Percentiles rank a stretch among this genome's conserved stretches.
Evolutionary conservation across 169 alveolate genomes (phyloP).

Genomic region (Cryptosporidium ubiquitum): DNA sequence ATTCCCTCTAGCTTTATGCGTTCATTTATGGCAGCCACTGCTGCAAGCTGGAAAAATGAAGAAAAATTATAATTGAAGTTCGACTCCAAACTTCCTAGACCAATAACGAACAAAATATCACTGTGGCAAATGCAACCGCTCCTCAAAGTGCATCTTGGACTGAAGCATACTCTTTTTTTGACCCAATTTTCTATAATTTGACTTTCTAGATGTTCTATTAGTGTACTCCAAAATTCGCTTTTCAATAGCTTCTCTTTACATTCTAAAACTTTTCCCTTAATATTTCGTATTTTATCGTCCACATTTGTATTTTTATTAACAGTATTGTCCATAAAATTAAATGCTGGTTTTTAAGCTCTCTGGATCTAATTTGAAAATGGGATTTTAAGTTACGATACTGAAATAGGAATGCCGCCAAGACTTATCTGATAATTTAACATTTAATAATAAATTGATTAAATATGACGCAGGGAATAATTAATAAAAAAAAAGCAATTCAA

Average conservation of each 20-base stretch:
- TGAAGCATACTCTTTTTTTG: neutral
- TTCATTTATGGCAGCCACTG: constrained; percentile 12
- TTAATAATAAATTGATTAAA: neutral
- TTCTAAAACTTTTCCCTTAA: neutral
- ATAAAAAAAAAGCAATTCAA: neutral
- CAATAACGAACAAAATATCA: constrained; percentile 17
- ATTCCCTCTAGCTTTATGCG: constrained; percentile 42
- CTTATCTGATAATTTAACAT: neutral
- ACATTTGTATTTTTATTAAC: neutral
- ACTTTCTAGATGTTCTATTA: neutral
- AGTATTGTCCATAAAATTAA: neutral
- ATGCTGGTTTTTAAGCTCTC: neutral
- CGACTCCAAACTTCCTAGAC: constrained; percentile 58
- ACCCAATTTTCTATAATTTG: constrained; percentile 16
- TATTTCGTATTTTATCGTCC: neutral
- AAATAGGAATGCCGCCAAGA: neutral
- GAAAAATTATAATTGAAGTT: neutral
- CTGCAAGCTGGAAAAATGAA: constrained; percentile 56
- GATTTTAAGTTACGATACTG: neutral
- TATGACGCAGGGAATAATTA: constrained; percentile 60
- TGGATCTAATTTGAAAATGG: neutral
- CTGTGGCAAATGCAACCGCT: neutral
- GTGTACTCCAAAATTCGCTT: constrained; percentile 34
- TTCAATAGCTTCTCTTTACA: constrained; percentile 21
- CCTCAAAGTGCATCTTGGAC: neutral